Percentiles rank a stretch among this genome's conserved stretches.
These are phyloP conservation scores for Hydnomerulius pinastri DNA, from an alignment of 768 basidiomycete species.

Conservation along the genomic window DNA sequence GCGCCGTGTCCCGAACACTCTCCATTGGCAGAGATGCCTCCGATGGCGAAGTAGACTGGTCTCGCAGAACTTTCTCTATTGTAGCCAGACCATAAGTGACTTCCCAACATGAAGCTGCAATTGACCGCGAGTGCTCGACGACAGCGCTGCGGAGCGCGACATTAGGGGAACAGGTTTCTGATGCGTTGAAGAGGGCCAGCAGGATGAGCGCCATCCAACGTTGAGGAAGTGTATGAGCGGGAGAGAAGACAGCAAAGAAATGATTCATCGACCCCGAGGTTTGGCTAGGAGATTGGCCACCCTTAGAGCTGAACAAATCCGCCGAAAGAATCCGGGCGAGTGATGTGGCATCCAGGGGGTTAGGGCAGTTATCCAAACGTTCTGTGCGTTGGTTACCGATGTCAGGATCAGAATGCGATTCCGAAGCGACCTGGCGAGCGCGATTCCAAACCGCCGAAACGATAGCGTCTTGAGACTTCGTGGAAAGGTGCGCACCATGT, in stretches of 20 bases:
- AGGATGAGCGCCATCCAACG: slow-evolving; percentile 48
- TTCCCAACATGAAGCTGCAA: slow-evolving; percentile 35
- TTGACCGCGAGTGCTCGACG: slow-evolving; percentile 5
- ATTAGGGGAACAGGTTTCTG: neutral
- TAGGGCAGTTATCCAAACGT: neutral
- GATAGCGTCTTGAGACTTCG: slow-evolving; percentile 33
- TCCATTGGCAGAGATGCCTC: neutral
- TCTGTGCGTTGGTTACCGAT: neutral
- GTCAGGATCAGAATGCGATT: neutral
- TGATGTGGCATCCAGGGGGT: slow-evolving; percentile 3
- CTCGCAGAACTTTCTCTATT: slow-evolving; percentile 33
- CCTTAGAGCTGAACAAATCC: slow-evolving; percentile 6
- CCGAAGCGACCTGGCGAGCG: slow-evolving; percentile 10
- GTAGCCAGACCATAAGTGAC: slow-evolving; percentile 43
- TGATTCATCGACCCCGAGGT: neutral
- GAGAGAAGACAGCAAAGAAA: slow-evolving; percentile 29
- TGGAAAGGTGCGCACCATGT: slow-evolving; percentile 25
- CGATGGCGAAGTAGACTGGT: slow-evolving; percentile 1
- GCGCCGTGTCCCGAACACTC: slow-evolving; percentile 27
- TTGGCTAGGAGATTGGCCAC: neutral
- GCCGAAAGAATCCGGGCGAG: slow-evolving; percentile 17
- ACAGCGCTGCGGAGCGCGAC: neutral
- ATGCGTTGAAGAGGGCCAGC: slow-evolving; percentile 35
- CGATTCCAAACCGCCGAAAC: slow-evolving; percentile 40
- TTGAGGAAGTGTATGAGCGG: slow-evolving; percentile 25